phyloP scores from a whole-genome alignment of 495 filamentous ascomycete species.

The Staphylotrichum longicolle region DNA sequence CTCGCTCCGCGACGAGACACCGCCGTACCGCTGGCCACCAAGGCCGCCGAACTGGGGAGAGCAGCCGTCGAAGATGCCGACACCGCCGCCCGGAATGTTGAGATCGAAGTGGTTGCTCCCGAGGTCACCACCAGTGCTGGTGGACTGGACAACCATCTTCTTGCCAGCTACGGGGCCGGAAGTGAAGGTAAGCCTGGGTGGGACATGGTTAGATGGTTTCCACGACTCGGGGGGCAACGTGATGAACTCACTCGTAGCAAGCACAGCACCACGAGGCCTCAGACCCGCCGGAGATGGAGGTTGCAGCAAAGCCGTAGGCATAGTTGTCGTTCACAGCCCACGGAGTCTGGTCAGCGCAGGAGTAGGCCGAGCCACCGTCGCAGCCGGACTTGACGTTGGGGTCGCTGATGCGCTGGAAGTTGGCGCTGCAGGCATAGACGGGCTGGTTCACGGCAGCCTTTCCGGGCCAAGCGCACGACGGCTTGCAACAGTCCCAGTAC shows the following conservation, averaged over 20 bases:
- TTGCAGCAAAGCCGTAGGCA: conserved; percentile 59
- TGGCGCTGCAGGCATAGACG: conserved; percentile 51
- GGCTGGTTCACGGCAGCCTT: conserved; percentile 51
- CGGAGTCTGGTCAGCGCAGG: conserved; percentile 53
- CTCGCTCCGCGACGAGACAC: conserved; percentile 46
- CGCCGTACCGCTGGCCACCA: conserved; percentile 56
- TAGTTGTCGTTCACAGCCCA: conserved; percentile 52
- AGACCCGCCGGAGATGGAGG: conserved; percentile 41
- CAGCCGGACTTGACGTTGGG: conserved; percentile 33
- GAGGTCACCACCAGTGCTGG: conserved; percentile 59
- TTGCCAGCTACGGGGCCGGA: conserved; percentile 49
- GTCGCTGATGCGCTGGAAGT: conserved; percentile 44
- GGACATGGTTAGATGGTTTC: conserved; percentile 8
- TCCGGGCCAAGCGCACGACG: conserved; percentile 55
- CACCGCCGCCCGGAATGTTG: conserved; percentile 57
- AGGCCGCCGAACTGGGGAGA: conserved; percentile 52
- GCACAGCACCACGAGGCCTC: conserved; percentile 55
- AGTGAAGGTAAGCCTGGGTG: conserved; percentile 36
- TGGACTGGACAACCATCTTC: conserved; percentile 61
- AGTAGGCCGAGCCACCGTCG: conserved; percentile 49
- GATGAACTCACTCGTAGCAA: conserved; percentile 50
- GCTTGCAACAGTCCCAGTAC: conserved; percentile 65
- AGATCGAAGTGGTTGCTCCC: conserved; percentile 58
- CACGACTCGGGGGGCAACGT: background rate
- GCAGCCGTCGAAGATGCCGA: conserved; percentile 57